Evolutionary conservation across 2,329 filamentous ascomycete genomes (phyloP), one percentile per base, ranked within the genome.

Genomic region (Talaromyces sp.): DNA sequence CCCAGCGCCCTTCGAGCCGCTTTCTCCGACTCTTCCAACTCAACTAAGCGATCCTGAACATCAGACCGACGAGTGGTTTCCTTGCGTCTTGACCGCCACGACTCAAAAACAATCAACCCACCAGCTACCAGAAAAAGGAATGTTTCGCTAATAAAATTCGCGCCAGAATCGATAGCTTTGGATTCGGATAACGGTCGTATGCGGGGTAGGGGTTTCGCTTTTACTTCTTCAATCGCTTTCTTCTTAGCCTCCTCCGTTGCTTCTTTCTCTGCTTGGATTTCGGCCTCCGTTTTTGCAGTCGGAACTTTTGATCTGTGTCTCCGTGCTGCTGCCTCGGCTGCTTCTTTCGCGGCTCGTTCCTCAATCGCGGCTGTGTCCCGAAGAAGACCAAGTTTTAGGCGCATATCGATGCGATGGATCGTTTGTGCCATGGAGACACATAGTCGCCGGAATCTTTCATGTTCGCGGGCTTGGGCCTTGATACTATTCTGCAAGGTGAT

Each of bases 101-200:
- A 83, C 71, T 90, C 88, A 62, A 86, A 86, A 0, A 90, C 74
- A 52, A 90, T 86, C 66, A 90, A 75, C 0, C 84, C 79, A 6
- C 86, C 87, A 1, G 86, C 88, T 13, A 90, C 88, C 3, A 82
- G 70, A 69, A 90, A 90, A 45, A 90, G 81, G 72, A 90, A 90
- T 0, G 85, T 78, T 71, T 90, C 88, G 37, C 86, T 86, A 58
- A 89, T 88, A 71, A 90, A 90, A 68, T 88, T 90, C 3, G 88
- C 88, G 3, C 88, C 88, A 43, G 85, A 84, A 72, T 90, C 88
- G 63, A 90, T 90, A 0, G 88, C 88, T 70, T 89, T 89, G 13
- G 85, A 82, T 73, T 90, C 88, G 2, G 86, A 86, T 11, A 90
- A 78, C 8, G 88, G 88, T 52, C 87, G 80, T 64, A 90, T 89